Base-by-base conservation (phyloP, 1,284 basidiomycete species). In the Macrocybe sp. region DNA sequence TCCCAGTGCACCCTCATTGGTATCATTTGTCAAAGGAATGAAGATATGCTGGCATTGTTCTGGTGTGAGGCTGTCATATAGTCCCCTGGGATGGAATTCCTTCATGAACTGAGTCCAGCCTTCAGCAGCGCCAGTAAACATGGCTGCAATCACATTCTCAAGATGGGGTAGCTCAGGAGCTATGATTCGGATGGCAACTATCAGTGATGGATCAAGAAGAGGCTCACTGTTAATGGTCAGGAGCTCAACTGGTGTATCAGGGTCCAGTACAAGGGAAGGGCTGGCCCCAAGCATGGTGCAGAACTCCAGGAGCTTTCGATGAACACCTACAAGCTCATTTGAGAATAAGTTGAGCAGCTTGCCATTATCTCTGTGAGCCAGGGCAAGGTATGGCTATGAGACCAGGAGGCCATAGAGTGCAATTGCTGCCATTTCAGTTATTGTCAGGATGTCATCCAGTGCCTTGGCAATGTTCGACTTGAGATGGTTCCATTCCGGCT, bases 1-100 rank as follows among this genome's bases (percentile, higher is more conserved):
- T 10, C 44, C 44, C 35, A 45, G 44, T 12, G 29, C 44, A n/a
- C 44, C 44, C 16, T 45, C 44, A 30, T 45, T 45, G 9, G 44
- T 35, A 45, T 33, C 22, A 16, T 45, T 45, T 10, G 34, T 45
- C n/a, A 35, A 7, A 34, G 44, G 44, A 14, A 45, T 45, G 22
- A 45, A 45, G n/a, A 45, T 9, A 37, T 11, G 35, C 7, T 3
- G 11, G 7, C 30, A 35, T 16, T 45, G 33, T 12, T 37, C 11
- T 7, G 32, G 33, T 9, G 33, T 45, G 22, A 45, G 44, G 16
- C 4, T 10, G 34, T 45, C 44, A 37, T 32, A 45, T 5, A 35
- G 35, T 7, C 44, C 44, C 35, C 33, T 35, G 8, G 14, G n/a
- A 12, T 8, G 10, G 34, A 45, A 45, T 45, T 45, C 44, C 29